phyloP scores from a whole-genome alignment of 768 basidiomycete species.

The Serpula lacrymans region DNA sequence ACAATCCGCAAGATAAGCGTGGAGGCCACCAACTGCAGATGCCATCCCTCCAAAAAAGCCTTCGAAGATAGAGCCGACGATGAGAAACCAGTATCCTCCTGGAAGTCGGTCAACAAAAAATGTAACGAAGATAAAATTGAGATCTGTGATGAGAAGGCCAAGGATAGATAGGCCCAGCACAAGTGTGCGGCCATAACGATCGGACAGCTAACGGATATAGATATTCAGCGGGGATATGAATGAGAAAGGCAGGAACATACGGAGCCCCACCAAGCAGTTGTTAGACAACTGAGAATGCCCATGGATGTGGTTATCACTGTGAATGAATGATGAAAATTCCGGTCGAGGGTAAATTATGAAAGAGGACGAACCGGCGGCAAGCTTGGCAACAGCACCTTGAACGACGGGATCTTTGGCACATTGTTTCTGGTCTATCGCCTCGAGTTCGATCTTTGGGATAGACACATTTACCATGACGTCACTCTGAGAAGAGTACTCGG shows the following conservation, averaged over 20 bases:
- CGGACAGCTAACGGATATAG: slow-evolving; percentile 52
- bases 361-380: slow-evolving; percentile 53
- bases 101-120: slow-evolving; percentile 58
- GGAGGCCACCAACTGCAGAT: slow-evolving; percentile 45
- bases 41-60: slow-evolving; percentile 66
- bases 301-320: slow-evolving; percentile 60
- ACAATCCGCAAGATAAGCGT: slow-evolving; percentile 72
- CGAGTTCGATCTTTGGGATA: slow-evolving; percentile 4
- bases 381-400: slow-evolving; percentile 65
- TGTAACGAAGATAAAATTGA: slow-evolving; percentile 65
- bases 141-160: slow-evolving; percentile 60
- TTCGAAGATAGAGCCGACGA: slow-evolving; percentile 63
- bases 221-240: neutral
- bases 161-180: slow-evolving; percentile 59
- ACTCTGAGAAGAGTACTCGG: too few species aligned
- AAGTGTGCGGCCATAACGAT: slow-evolving; percentile 67
- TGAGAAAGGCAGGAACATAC: slow-evolving; percentile 40
- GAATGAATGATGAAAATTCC: neutral
- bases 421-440: slow-evolving; percentile 14
- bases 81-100: slow-evolving; percentile 78
- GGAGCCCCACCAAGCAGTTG: slow-evolving; percentile 84
- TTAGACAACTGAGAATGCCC: slow-evolving; percentile 74
- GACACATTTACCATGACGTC: slow-evolving; percentile 1
- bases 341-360: too few species aligned
- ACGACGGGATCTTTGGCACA: slow-evolving; percentile 73